phyloP scores from a whole-genome alignment of 495 filamentous ascomycete genomes.

The Daldinia decipiens region DNA sequence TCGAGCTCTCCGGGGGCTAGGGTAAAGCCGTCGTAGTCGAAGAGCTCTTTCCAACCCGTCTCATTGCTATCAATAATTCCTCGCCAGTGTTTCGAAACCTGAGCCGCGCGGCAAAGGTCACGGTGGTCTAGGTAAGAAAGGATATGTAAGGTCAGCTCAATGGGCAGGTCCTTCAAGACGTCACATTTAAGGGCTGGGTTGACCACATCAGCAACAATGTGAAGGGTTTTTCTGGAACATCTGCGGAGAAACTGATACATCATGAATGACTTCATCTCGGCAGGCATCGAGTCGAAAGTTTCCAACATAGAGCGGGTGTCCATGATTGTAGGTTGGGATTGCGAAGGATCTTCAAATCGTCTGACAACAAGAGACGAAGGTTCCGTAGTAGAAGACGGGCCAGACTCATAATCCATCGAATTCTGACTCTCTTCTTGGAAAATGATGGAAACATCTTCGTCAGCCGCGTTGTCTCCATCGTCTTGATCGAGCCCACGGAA shows the following conservation, averaged over 20 bases:
- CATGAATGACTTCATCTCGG: constrained; percentile 88
- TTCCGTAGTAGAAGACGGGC: constrained; percentile 28
- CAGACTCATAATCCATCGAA: constrained; percentile 37
- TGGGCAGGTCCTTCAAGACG: constrained; percentile 82
- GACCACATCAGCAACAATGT: constrained; percentile 90
- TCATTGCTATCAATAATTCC: constrained; percentile 90
- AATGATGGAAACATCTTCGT: constrained; percentile 47
- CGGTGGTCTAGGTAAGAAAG: constrained; percentile 85
- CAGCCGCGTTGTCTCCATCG: constrained; percentile 52
- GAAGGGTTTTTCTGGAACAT: constrained; percentile 88
- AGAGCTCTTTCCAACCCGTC: constrained; percentile 92
- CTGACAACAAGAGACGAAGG: constrained; percentile 27
- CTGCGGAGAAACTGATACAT: constrained; percentile 95
- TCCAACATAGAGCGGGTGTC: constrained; percentile 87
- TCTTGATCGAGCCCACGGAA: constrained; percentile 53
- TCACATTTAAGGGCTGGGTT: constrained; percentile 98
- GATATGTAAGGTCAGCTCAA: constrained; percentile 88
- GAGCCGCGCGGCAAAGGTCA: constrained; percentile 90
- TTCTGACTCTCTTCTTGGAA: constrained; percentile 39
- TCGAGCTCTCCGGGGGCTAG: constrained; percentile 86
- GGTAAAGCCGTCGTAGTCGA: constrained; percentile 82
- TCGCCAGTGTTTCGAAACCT: constrained; percentile 95
- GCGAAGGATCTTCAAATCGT: constrained; percentile 31
- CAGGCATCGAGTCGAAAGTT: constrained; percentile 88
- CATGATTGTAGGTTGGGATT: constrained; percentile 58